Base-by-base conservation (phyloP, 2,329 filamentous ascomycete genomes). In the Talaromyces sp. region DNA sequence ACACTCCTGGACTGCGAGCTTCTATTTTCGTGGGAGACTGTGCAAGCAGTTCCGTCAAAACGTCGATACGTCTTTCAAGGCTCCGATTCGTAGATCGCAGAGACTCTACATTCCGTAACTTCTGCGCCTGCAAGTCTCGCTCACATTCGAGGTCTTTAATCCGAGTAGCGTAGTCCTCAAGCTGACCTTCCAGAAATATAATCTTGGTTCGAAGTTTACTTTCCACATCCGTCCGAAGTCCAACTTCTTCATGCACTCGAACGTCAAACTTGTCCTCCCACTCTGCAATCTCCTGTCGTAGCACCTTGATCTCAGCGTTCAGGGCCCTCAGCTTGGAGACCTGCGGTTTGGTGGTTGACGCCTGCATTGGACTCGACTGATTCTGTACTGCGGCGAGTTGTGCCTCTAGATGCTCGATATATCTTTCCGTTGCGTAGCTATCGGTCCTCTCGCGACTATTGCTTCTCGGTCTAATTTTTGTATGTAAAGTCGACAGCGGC, bases 321-420 rank as follows among this genome's bases (percentile, higher is more conserved):
- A 72, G 65, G 7, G 68, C 58, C 54, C 78, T 74, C 64, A 81
- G 69, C 67, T 74, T 78, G 22, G 75, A 70, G 25, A 71, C 73
- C 52, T 78, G 75, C 52, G 74, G 71, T 59, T 78, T 74, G n/a
- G 22, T 35, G 7, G 72, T 72, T 2, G 81, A 78, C n/a, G 80
- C 80, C 39, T 74, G 77, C 57, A 77, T 70, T 17, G 77, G 73
- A 25, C 78, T 75, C 41, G 79, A 68, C 63, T 77, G 77, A 8
- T 72, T 72, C 50, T 82, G 77, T 11, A 77, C 74, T 17, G 78
- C 72, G 19, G 77, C 76, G 27, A 84, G 70, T 67, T 83, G 79
- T 22, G 75, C 72, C 64, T 84, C 82, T 13, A 84, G 77, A 69
- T 83, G 80, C 59, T 83, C 80, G 66, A 84, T 81, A 69, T 84